A percentile compares a stretch with the other conserved stretches of the same genome.
Evolutionary conservation across 2,329 filamentous ascomycete species (phyloP).

Genomic region (Pyrenochaeta sp.): DNA sequence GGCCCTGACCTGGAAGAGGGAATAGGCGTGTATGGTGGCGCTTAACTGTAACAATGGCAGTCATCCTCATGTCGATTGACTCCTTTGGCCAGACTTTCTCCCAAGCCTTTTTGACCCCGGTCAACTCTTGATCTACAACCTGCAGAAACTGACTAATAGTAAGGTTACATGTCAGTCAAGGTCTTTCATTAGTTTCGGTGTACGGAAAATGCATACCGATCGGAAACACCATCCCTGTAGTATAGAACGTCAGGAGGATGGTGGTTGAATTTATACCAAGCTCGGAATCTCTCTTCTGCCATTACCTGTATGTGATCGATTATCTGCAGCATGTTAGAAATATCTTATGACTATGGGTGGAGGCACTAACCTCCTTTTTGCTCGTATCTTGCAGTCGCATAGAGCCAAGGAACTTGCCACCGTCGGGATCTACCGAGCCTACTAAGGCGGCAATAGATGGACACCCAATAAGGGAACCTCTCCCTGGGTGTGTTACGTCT

Average conservation of each 20-base stretch:
- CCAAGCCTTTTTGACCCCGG: conserved; percentile 31
- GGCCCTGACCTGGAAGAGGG: not conserved
- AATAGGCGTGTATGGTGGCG: conserved; percentile 55
- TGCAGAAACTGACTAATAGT: not conserved
- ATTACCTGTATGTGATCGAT: conserved; percentile 15
- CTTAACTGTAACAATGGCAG: conserved; percentile 49
- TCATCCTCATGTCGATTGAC: conserved; percentile 14
- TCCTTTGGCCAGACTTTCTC: not conserved
- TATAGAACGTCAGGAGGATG: conserved; percentile 29
- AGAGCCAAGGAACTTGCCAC: conserved; percentile 46
- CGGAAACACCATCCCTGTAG: conserved; percentile 38
- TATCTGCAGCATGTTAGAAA: not conserved
- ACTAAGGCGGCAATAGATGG: conserved; percentile 55
- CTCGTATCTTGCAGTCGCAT: conserved; percentile 42
- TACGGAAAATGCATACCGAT: not conserved
- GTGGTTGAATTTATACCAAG: conserved; percentile 3
- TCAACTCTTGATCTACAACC: conserved; percentile 32
- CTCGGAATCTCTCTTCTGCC: conserved; percentile 21
- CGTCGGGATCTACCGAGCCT: conserved; percentile 46
- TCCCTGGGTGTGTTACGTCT: conserved; percentile 55
- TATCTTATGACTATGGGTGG: not conserved
- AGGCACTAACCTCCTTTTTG: not conserved
- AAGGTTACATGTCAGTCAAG: no score
- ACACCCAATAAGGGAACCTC: conserved; percentile 19
- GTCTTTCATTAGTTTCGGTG: not conserved